Base-by-base conservation (phyloP, 257 asterid species). In the Rehmannia glutinosa region DNA sequence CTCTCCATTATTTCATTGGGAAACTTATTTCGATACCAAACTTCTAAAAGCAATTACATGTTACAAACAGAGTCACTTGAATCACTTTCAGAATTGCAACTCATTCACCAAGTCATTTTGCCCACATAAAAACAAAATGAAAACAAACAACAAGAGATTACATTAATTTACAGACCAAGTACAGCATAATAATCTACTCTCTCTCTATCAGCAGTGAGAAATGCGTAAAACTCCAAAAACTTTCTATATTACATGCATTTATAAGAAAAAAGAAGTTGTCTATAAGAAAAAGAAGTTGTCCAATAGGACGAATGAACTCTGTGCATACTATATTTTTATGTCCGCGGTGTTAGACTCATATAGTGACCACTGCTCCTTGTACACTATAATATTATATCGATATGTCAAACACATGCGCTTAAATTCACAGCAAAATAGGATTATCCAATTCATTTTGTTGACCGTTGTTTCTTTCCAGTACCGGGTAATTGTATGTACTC, bases 151-250 rank as follows among this genome's bases (percentile, higher is more conserved):
- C n/a, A 55, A 16, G 24, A 35, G 41, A 8, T 8, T 65, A 25
- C n/a, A 9, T 4, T 15, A 4, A 49, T 36, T n/a, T 23, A 15
- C 21, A 42, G 13, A 32, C 15, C 47, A 30, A 72, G 28, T 6
- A 8, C 25, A 17, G 25, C 73, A 65, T 41, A 35, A 39, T 24
- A 69, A 24, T 30, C 41, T 12, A 51, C 74, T 67, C 12, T 33
- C 15, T 54, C 47, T 32, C 42, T 28, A 35, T 61, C 47, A 36
- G 5, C 23, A 59, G 8, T 23, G 17, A 4, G 13, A 45, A 59
- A 15, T 35, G 45, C 46, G 21, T 0, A 15, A 7, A 41, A 57
- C 5, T 27, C 13, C 0, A 54, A 24, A 16, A 2, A 11, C 7
- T 25, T 65, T 11, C 33, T 0, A n/a, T 23, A 16, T 66, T 15